A percentile compares a stretch with the other conserved stretches of the same genome.
phyloP scores from a whole-genome alignment of 345 rosid genomes.

The Nasturtium officinale region DNA sequence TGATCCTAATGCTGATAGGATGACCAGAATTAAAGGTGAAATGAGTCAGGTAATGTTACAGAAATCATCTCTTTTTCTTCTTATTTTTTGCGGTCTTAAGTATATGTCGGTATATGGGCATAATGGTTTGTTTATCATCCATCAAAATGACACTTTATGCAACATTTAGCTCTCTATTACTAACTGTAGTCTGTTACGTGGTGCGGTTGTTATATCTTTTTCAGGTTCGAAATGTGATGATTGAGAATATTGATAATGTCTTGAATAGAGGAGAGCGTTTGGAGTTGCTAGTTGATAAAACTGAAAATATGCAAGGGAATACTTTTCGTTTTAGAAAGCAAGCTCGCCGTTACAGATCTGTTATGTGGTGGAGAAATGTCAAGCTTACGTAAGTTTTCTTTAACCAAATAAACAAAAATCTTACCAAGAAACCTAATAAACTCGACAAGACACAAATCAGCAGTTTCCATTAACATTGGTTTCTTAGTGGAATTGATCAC shows the following conservation, averaged over 20 bases:
- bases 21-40: constrained; percentile 91
- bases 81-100: constrained; percentile 9
- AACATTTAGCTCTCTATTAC: background rate
- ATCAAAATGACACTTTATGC: background rate
- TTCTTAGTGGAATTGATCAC: background rate
- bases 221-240: constrained; percentile 92
- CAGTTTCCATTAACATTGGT: background rate
- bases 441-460: background rate
- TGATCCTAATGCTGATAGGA: constrained; percentile 90
- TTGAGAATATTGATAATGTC: constrained; percentile 92
- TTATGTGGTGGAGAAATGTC: constrained; percentile 95
- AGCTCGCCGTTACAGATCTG: constrained; percentile 79
- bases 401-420: background rate
- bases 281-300: constrained; percentile 94
- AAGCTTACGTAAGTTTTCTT: constrained; percentile 72
- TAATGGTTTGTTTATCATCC: too few relatives aligned
- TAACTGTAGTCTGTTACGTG: background rate
- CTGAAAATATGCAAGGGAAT: constrained; percentile 93
- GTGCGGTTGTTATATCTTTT: background rate
- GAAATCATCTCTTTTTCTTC: background rate
- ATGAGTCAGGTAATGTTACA: constrained; percentile 73
- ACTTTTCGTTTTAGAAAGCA: constrained; percentile 95
- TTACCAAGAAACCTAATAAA: background rate
- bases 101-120: background rate
- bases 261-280: constrained; percentile 91